A percentile compares a stretch with the other conserved stretches of the same genome.
Evolutionary conservation across 2,329 filamentous ascomycete genomes (phyloP).

Genomic region (Alternaria sp.): DNA sequence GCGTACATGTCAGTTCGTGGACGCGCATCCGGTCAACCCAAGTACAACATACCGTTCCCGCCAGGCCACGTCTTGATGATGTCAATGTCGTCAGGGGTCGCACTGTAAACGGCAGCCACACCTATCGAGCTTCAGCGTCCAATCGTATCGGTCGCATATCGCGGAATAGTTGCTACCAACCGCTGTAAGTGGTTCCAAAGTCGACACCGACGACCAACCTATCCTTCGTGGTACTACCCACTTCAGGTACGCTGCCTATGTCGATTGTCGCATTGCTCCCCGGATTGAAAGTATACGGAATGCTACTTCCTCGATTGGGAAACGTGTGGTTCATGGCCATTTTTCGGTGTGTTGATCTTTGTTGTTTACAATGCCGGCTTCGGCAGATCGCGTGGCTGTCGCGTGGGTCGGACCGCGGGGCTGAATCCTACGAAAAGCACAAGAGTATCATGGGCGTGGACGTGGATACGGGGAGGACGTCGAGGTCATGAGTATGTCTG

Average conservation of each 20-base stretch:
- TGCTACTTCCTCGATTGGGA: conserved; percentile 33
- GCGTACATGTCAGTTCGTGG: conserved; percentile 13
- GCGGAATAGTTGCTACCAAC: conserved; percentile 45
- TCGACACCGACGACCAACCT: conserved; percentile 79
- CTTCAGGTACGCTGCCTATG: conserved; percentile 13
- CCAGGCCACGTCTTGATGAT: conserved; percentile 85
- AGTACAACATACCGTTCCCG: conserved; percentile 64
- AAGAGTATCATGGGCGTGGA: conserved; percentile 7
- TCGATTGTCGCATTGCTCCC: conserved; percentile 31
- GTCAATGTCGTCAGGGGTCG: conserved; percentile 78
- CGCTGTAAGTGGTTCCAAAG: conserved; percentile 84
- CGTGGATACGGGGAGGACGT: conserved; percentile 15
- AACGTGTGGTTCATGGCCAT: conserved; percentile 30
- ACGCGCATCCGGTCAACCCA: background rate
- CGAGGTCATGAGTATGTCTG: conserved; percentile 37
- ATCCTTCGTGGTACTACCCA: conserved; percentile 53
- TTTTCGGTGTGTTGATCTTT: conserved; percentile 1
- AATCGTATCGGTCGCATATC: background rate
- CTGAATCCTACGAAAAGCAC: conserved; percentile 8
- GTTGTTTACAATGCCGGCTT: conserved; percentile 4
- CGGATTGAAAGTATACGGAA: conserved; percentile 42
- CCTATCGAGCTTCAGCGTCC: conserved; percentile 46
- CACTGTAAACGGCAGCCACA: conserved; percentile 75
- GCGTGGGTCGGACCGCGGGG: conserved; percentile 23
- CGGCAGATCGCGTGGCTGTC: conserved; percentile 10